These are phyloP conservation scores for Populus hybrid DNA, from an alignment of 441 rosid species.

Conservation along the genomic window DNA sequence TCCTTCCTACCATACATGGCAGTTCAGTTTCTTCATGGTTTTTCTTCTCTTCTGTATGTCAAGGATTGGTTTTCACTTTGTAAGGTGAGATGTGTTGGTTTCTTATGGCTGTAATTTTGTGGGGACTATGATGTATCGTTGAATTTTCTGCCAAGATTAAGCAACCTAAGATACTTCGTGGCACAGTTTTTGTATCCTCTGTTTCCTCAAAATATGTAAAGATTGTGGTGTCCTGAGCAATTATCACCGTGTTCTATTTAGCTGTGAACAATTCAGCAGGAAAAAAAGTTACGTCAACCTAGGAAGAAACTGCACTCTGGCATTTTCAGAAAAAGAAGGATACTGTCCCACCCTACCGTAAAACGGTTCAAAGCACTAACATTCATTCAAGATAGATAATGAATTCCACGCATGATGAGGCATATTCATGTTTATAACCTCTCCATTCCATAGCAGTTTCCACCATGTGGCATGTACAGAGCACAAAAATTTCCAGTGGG, in stretches of 20 bases:
- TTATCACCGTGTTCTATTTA: no score
- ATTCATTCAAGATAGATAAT: no score
- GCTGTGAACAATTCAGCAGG: no score
- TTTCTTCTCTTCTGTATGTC: not conserved
- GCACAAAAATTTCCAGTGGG: not conserved
- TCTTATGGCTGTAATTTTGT: slow-evolving; percentile 3
- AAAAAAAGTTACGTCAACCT: no score
- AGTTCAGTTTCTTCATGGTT: slow-evolving; percentile 1
- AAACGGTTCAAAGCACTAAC: not conserved
- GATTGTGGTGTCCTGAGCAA: no score
- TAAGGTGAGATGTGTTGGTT: not conserved
- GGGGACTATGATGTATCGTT: slow-evolving; percentile 1
- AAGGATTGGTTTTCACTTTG: not conserved
- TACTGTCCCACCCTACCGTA: not conserved
- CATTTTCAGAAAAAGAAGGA: not conserved
- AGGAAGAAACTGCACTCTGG: no score
- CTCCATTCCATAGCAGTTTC: not conserved
- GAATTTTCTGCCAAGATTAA: slow-evolving; percentile 7
- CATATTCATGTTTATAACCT: not conserved
- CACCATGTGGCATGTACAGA: not conserved
- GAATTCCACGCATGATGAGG: not conserved
- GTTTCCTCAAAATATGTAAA: slow-evolving; percentile 5
- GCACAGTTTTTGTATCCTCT: slow-evolving; percentile 8
- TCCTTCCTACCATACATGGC: slow-evolving; percentile 5
- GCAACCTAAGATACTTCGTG: slow-evolving; percentile 10